phyloP scores from a whole-genome alignment of 805 yeast species.

The Saturnispora ahearnii region DNA sequence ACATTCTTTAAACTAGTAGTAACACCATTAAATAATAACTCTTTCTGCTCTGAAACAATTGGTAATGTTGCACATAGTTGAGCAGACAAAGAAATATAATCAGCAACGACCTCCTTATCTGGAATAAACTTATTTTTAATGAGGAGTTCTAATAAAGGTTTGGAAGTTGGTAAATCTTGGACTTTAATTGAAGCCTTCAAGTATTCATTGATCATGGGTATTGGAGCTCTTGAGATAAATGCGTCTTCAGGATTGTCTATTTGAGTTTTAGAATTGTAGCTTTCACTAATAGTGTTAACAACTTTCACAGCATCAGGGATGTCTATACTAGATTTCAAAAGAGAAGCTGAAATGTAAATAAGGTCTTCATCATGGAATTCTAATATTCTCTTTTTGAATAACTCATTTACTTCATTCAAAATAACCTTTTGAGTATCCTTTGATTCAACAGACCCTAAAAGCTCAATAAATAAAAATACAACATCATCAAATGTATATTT shows the following conservation, averaged over 20 bases:
- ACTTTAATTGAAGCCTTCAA: slow-evolving; percentile 11
- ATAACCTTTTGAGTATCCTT: neutral
- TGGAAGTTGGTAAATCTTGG: slow-evolving; percentile 16
- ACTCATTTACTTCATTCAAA: slow-evolving; percentile 1
- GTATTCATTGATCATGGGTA: slow-evolving; percentile 8
- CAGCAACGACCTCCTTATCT: slow-evolving; percentile 6
- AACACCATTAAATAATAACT: slow-evolving; percentile 20
- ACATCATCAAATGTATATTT: slow-evolving; percentile 10
- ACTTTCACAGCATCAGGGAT: neutral
- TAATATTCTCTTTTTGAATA: slow-evolving; percentile 9
- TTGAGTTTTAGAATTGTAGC: neutral
- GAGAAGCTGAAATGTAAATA: neutral
- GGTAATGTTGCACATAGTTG: slow-evolving; percentile 10
- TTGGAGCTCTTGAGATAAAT: slow-evolving; percentile 4
- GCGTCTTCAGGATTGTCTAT: neutral
- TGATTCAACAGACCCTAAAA: neutral
- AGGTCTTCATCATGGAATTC: slow-evolving; percentile 12
- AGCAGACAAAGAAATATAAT: slow-evolving; percentile 15
- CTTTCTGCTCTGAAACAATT: slow-evolving; percentile 15
- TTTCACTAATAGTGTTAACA: neutral
- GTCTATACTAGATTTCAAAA: neutral
- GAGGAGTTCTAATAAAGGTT: slow-evolving; percentile 12
- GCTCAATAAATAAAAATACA: slow-evolving; percentile 6
- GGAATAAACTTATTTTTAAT: slow-evolving; percentile 12
- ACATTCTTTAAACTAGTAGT: slow-evolving; percentile 13